A percentile compares a stretch with the other conserved stretches of the same genome.
Evolutionary conservation across 768 basidiomycete genomes (phyloP).

Genomic region (Leccinum arenicola): DNA sequence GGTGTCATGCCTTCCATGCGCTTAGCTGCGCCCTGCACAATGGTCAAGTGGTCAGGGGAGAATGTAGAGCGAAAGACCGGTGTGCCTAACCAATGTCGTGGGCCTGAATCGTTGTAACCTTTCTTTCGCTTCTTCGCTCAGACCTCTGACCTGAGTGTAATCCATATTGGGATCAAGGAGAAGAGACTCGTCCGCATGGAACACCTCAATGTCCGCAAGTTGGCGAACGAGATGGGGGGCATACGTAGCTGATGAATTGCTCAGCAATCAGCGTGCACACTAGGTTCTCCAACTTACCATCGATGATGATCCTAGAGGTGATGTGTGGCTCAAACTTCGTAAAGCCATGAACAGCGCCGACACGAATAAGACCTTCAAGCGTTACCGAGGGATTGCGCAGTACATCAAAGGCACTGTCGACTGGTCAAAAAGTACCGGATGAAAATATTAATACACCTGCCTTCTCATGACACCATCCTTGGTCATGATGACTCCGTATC

Average conservation of each 20-base stretch:
- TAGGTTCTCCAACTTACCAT: constrained; percentile 45
- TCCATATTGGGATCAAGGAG: constrained; percentile 68
- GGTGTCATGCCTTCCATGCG: constrained; percentile 95
- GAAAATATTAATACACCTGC: constrained; percentile 21
- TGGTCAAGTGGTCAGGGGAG: background rate
- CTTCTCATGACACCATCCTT: constrained; percentile 45
- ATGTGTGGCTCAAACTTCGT: constrained; percentile 47
- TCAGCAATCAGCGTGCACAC: constrained; percentile 3
- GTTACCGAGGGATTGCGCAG: constrained; percentile 58
- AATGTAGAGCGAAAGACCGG: background rate
- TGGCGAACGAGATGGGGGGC: constrained; percentile 65
- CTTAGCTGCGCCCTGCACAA: constrained; percentile 80
- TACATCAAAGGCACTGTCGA: constrained; percentile 68
- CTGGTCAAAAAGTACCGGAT: background rate
- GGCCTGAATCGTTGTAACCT: constrained; percentile 60
- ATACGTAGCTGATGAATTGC: constrained; percentile 51
- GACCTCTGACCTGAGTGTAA: constrained; percentile 59
- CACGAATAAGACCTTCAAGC: constrained; percentile 39
- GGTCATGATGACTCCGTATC: constrained; percentile 38
- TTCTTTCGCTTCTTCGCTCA: constrained; percentile 77
- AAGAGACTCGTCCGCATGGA: constrained; percentile 74
- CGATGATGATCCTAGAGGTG: constrained; percentile 62
- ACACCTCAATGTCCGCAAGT: constrained; percentile 68
- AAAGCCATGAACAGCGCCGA: constrained; percentile 43
- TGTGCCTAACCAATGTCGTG: constrained; percentile 55